phyloP scores from a whole-genome alignment of 257 asterid species.

The Nicotiana sylvestris region DNA sequence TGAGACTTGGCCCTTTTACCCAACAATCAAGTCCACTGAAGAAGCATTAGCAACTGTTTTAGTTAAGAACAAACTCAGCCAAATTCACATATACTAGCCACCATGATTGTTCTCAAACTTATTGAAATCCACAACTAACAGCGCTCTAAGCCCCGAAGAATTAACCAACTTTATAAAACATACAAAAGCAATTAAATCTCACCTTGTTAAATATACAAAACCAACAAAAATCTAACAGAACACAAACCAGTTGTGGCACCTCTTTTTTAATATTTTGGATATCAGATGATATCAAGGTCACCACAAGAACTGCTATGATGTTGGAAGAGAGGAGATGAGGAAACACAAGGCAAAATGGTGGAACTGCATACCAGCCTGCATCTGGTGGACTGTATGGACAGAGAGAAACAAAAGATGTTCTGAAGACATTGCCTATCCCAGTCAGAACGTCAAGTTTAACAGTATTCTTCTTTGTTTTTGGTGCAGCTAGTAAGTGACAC shows the following conservation, averaged over 20 bases:
- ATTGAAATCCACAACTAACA: background rate
- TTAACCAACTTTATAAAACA: background rate
- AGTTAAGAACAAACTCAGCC: background rate
- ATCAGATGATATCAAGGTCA: constrained; percentile 1
- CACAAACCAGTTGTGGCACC: background rate
- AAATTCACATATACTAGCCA: background rate
- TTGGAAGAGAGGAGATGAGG: background rate
- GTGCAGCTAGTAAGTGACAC: background rate
- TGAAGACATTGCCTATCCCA: background rate
- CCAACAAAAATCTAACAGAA: background rate
- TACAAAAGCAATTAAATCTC: background rate
- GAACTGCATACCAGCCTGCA: background rate
- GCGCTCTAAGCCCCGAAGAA: background rate
- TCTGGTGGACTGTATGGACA: background rate
- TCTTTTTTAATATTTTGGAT: background rate
- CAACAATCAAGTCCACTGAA: background rate
- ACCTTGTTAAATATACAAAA: background rate
- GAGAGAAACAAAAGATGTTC: background rate
- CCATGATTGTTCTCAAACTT: background rate
- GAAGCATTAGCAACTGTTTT: background rate
- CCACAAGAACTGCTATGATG: background rate
- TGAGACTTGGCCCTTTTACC: background rate
- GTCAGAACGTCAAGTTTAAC: background rate
- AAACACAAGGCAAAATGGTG: background rate
- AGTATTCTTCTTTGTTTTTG: background rate